Evolutionary conservation across 2,329 filamentous ascomycete genomes (phyloP), one percentile per base, ranked within the genome.

Genomic region (Fusarium nelsonii): DNA sequence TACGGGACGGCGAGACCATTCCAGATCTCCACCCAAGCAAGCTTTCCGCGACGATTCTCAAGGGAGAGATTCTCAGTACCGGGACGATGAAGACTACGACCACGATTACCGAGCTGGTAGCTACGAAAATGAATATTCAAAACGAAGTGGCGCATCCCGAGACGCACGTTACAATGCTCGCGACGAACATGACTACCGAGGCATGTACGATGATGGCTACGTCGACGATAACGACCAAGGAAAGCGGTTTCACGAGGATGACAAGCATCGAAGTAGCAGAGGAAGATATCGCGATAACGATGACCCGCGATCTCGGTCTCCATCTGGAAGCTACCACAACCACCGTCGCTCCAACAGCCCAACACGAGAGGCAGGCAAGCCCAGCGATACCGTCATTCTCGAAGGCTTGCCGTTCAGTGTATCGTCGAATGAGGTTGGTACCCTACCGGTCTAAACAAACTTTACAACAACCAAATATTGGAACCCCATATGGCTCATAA

Each of bases 371-470:
- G 79, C 80, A 30, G 81, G 81, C 49, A 74, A 71, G 59, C 84
- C 84, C 33, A 84, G 80, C 67, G 81, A 85, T 65, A 86, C 84
- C 34, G 79, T 88, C 52, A 86, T 88, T 54, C 78, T 88, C 43
- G 86, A 88, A 72, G 85, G 85, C 55, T 71, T 88, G 57, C 84
- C 85, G 33, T 74, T 78, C 59, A 81, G 82, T 57, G 78, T 86
- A 62, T 82, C 83, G 61, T 79, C 84, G 75, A 80, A 81, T 75
- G 84, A 87, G 78, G 85, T 87, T 82, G 78, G 84, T 77, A 70
- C 67, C 72, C 73, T 73, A 34, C 56, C 46, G 63, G 54, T 69
- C 56, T 64, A 57, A 71, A 57, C 54, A 50, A 63, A 56, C 58
- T 48, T 58, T 50, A 37, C 45, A 60, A 37, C 59, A 50, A 37